Evolutionary conservation across 2,329 filamentous ascomycete genomes (phyloP).

Genomic region (Hymenoscyphus salicellus): DNA sequence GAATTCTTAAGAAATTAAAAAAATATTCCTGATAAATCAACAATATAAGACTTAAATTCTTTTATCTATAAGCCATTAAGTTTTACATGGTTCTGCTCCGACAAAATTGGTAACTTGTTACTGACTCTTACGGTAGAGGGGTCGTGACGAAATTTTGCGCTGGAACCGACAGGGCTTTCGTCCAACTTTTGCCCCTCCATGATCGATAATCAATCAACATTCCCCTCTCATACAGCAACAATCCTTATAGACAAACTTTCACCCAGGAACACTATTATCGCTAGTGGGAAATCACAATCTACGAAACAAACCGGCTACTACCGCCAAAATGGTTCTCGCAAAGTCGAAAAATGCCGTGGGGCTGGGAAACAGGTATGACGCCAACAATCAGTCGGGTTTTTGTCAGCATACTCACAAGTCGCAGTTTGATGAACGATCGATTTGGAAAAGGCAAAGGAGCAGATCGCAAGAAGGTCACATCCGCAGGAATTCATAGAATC

Average conservation of each 20-base stretch:
- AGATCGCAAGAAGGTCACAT: constrained; percentile 71
- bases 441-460: constrained; percentile 89
- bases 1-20: too few relatives aligned
- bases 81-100: too few relatives aligned
- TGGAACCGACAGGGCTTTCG: neutral
- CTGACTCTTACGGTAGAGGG: too few relatives aligned
- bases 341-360: constrained; percentile 96
- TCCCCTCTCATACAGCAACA: neutral
- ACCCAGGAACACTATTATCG: neutral
- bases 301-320: neutral
- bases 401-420: constrained; percentile 10
- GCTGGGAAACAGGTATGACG: constrained; percentile 66
- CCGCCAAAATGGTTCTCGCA: constrained; percentile 62
- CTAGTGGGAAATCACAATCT: neutral
- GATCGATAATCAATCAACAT: constrained; percentile 4
- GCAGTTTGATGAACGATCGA: constrained; percentile 92
- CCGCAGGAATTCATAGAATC: constrained; percentile 56
- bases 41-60: too few relatives aligned
- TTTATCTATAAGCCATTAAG: too few relatives aligned
- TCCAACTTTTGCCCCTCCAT: constrained; percentile 6
- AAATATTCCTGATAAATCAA: too few relatives aligned
- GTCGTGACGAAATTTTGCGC: neutral
- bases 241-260: neutral
- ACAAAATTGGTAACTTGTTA: too few relatives aligned
- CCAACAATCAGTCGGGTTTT: neutral